Conservation (phyloP, 2,329 filamentous ascomycete genomes). For the Dactylellina cionopaga region DNA sequence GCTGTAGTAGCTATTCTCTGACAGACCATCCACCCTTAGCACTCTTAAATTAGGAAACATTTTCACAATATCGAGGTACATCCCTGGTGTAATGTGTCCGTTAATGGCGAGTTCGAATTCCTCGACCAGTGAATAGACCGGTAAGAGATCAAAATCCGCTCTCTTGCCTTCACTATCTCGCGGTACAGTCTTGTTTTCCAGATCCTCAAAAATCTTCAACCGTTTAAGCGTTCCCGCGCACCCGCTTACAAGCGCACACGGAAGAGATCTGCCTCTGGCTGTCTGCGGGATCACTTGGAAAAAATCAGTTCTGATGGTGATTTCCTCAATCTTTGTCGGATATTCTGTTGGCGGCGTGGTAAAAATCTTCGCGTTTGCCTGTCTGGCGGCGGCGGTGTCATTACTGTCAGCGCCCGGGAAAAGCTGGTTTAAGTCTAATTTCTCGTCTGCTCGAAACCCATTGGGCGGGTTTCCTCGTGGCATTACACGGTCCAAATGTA, state of each 20-base stretch:
- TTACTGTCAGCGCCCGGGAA: too few species aligned
- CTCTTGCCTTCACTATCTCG: neutral
- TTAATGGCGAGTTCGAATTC: neutral
- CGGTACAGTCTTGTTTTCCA: neutral
- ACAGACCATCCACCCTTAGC: neutral
- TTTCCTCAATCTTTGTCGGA: neutral
- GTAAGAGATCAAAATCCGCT: neutral
- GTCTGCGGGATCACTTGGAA: neutral
- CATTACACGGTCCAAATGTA: neutral
- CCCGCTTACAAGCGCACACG: neutral
- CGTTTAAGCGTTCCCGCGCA: neutral
- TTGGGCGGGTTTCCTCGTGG: neutral
- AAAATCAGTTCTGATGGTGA: neutral
- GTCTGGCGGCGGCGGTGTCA: too few species aligned
- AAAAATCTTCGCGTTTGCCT: neutral
- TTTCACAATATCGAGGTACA: neutral
- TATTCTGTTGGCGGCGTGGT: neutral
- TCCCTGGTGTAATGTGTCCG: neutral
- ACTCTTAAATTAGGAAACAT: neutral
- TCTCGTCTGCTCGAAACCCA: neutral
- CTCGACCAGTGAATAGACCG: neutral
- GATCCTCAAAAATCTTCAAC: neutral
- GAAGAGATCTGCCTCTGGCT: neutral
- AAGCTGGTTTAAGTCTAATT: neutral
- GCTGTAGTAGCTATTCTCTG: neutral